phyloP scores from a whole-genome alignment of 75 land plant species.

The Pinus albicaulis region DNA sequence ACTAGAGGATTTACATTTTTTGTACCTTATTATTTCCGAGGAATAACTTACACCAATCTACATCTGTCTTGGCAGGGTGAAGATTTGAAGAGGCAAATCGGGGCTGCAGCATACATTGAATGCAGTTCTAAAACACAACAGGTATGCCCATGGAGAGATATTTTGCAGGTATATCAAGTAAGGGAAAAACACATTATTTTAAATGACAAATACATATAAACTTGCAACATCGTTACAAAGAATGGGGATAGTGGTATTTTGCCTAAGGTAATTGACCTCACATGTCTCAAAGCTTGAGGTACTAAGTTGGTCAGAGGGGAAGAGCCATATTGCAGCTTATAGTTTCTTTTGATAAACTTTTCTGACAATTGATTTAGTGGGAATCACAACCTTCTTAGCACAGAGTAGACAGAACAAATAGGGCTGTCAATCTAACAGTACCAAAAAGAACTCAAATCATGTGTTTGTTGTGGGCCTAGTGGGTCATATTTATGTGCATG shows the following conservation, averaged over 20 bases:
- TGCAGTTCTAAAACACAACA: slow-evolving; percentile 89
- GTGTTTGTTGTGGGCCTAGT: no score
- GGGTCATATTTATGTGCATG: no score
- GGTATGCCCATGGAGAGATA: slow-evolving; percentile 12
- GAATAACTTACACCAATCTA: no score
- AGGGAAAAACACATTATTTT: slow-evolving; percentile 3
- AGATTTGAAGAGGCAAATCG: slow-evolving; percentile 41
- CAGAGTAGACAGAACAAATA: no score
- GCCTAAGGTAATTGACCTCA: neutral
- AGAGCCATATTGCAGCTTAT: neutral
- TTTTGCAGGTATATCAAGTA: slow-evolving; percentile 3
- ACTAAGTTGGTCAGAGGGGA: neutral
- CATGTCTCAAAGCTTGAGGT: neutral
- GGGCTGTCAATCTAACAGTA: no score
- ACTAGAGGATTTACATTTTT: no score
- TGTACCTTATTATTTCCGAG: no score
- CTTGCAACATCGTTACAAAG: neutral
- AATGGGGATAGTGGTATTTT: neutral
- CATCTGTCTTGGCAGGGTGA: slow-evolving; percentile 31
- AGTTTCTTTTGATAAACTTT: no score
- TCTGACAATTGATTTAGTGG: no score
- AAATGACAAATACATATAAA: neutral
- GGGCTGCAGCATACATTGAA: slow-evolving; percentile 50
- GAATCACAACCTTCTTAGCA: no score
- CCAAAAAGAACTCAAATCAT: no score